Evolutionary conservation across 2,329 filamentous ascomycete genomes (phyloP), one percentile per base, ranked within the genome.

Genomic region (Penicillium hordei): DNA sequence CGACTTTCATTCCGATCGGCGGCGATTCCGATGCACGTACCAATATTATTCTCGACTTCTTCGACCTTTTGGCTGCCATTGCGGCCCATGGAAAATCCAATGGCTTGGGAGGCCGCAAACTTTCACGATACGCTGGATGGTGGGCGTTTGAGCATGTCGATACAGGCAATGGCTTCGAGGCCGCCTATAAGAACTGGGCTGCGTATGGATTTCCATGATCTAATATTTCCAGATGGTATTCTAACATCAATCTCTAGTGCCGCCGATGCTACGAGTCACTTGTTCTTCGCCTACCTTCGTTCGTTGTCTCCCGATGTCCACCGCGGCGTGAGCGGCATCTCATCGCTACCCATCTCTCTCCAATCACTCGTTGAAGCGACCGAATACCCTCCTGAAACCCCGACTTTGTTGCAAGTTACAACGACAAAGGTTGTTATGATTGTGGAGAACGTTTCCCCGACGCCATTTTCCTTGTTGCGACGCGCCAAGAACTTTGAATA

Each of bases 71-170:
- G 44, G 87, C 93, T 4, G 91, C 93, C 8, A 86, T 97, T 66
- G 93, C 94, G 34, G 94, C 94, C 15, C 91, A 97, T 69, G 91
- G 91, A 65, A 97, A 97, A 78, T 86, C 82, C 54, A 99, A 99
- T 73, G 94, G 94, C 43, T 85, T 99, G 62, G 91, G 92, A 60
- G 94, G 94, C 27, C 87, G 93, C 63, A 97, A 97, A 75, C 83
- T 99, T 54, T 97, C 94, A 10, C 86, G 94, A 65, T 91, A 96
- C 83, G 94, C 93, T 40, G 92, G 93, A 45, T 99, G 94, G 94
- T 99, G 94, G 94, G 92, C 93, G 1, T 99, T 99, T 72, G 93
- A 97, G 70, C 91, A 95, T 65, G 85, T 82, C 46, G 93, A 97
- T 72, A 87, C 87, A 7, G 90, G 89, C 42, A 93, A 89, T 72